phyloP scores from a whole-genome alignment of 2,329 filamentous ascomycete genomes.

The Fusarium palustre region DNA sequence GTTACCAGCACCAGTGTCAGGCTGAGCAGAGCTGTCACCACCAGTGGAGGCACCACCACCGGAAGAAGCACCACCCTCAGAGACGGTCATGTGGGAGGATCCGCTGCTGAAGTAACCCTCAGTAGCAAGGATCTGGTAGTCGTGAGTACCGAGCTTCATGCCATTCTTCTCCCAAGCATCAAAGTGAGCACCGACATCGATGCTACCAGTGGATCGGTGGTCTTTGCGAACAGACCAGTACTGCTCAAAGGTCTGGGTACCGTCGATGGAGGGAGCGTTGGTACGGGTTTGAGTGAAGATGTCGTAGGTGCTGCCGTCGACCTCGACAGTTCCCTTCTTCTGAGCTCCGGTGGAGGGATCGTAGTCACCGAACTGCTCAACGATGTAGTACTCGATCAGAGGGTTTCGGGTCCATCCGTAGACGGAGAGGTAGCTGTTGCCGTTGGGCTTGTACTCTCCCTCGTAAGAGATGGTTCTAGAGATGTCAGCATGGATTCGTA shows the following conservation, averaged over 20 bases:
- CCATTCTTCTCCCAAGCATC: constrained; percentile 64
- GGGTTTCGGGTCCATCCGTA: constrained; percentile 56
- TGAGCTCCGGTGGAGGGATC: constrained; percentile 50
- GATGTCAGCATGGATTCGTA: neutral
- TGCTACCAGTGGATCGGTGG: constrained; percentile 63
- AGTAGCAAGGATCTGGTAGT: constrained; percentile 67
- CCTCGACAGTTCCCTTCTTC: constrained; percentile 48
- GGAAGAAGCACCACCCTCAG: constrained; percentile 19
- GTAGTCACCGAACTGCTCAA: constrained; percentile 52
- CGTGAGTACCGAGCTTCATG: constrained; percentile 60
- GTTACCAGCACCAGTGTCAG: neutral
- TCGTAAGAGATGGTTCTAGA: constrained; percentile 43
- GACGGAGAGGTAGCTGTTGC: constrained; percentile 54
- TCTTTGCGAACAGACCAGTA: constrained; percentile 63
- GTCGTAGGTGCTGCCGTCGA: constrained; percentile 56
- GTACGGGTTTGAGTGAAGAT: constrained; percentile 52
- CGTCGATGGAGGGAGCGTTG: constrained; percentile 61
- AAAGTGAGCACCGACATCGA: constrained; percentile 64
- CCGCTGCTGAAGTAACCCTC: constrained; percentile 66
- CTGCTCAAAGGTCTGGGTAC: constrained; percentile 64
- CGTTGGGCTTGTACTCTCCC: constrained; percentile 51
- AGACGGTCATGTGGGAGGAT: constrained; percentile 60
- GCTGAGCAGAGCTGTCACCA: neutral
- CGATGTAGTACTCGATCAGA: constrained; percentile 55
- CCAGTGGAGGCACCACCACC: constrained; percentile 2